phyloP scores from a whole-genome alignment of 2,329 filamentous ascomycete species.

The Metarhizium guizhouense region DNA sequence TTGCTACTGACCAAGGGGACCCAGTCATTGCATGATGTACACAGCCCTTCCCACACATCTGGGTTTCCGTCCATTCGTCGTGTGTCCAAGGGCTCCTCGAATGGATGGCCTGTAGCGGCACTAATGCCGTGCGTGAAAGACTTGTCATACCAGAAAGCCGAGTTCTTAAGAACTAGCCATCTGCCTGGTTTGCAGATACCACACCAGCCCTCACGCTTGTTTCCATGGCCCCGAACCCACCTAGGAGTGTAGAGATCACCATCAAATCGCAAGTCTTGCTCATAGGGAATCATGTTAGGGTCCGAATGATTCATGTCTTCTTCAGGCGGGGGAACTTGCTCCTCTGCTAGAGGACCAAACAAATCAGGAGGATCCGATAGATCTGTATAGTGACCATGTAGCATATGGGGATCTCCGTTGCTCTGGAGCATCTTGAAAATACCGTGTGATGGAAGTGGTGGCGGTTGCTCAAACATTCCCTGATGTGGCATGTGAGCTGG shows the following conservation, averaged over 20 bases:
- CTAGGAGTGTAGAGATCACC: slow-evolving; percentile 75
- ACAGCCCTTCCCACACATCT: slow-evolving; percentile 74
- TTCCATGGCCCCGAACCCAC: slow-evolving; percentile 79
- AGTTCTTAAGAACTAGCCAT: slow-evolving; percentile 85
- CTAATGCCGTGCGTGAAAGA: slow-evolving; percentile 83
- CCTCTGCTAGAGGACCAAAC: slow-evolving; percentile 65
- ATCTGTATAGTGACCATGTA: slow-evolving; percentile 63
- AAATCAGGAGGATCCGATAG: slow-evolving; percentile 68
- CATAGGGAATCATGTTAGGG: slow-evolving; percentile 65
- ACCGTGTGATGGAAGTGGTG: slow-evolving; percentile 59
- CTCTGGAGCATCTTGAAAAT: slow-evolving; percentile 67
- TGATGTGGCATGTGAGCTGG: slow-evolving; percentile 37
- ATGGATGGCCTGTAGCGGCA: slow-evolving; percentile 68
- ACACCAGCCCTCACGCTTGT: slow-evolving; percentile 85
- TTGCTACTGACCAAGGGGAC: slow-evolving; percentile 75
- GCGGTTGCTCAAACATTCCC: slow-evolving; percentile 48
- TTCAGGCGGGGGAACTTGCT: slow-evolving; percentile 63
- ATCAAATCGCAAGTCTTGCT: slow-evolving; percentile 70
- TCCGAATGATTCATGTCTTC: slow-evolving; percentile 76
- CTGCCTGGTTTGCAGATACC: slow-evolving; percentile 78
- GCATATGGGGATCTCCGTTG: slow-evolving; percentile 59
- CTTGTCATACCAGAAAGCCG: slow-evolving; percentile 90
- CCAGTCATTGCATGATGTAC: slow-evolving; percentile 72
- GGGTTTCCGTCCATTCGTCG: slow-evolving; percentile 71
- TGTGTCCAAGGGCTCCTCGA: slow-evolving; percentile 68